These are phyloP conservation scores for Ceratopteris richardii DNA, from an alignment of 75 land plant genomes.

Conservation along the genomic window DNA sequence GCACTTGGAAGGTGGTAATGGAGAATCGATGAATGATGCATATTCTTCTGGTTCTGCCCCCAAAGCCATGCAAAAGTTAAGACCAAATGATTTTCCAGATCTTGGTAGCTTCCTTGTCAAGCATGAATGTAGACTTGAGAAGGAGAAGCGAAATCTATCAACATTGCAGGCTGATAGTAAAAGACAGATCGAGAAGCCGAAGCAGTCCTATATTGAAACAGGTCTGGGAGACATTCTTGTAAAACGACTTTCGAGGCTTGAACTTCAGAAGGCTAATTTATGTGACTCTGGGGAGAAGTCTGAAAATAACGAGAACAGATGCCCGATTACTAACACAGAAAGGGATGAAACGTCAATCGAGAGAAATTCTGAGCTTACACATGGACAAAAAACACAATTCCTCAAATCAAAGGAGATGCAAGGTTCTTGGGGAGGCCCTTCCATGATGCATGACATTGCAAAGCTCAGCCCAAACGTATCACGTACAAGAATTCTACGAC, in stretches of 20 bases:
- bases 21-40: too few species aligned
- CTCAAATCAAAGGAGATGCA: not conserved
- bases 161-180: not conserved
- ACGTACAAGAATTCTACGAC: constrained; percentile 21
- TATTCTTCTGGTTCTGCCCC: too few species aligned
- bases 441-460: too few species aligned
- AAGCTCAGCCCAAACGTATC: not conserved
- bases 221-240: constrained; percentile 35
- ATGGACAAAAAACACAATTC: not conserved
- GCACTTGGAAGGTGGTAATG: too few species aligned
- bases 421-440: too few species aligned
- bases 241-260: constrained; percentile 43
- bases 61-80: too few species aligned
- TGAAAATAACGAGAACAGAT: not conserved
- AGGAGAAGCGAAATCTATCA: constrained; percentile 20
- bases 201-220: not conserved
- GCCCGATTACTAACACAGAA: not conserved
- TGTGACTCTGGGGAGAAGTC: constrained; percentile 14
- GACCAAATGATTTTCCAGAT: constrained; percentile 4
- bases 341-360: not conserved
- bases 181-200: not conserved
- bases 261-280: constrained; percentile 20
- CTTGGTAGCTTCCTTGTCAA: constrained; percentile 26
- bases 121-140: constrained; percentile 22
- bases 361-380: too few species aligned